These are phyloP conservation scores for Oenanthe sinensis DNA, from an alignment of 129 eudicot genomes.

Conservation along the genomic window DNA sequence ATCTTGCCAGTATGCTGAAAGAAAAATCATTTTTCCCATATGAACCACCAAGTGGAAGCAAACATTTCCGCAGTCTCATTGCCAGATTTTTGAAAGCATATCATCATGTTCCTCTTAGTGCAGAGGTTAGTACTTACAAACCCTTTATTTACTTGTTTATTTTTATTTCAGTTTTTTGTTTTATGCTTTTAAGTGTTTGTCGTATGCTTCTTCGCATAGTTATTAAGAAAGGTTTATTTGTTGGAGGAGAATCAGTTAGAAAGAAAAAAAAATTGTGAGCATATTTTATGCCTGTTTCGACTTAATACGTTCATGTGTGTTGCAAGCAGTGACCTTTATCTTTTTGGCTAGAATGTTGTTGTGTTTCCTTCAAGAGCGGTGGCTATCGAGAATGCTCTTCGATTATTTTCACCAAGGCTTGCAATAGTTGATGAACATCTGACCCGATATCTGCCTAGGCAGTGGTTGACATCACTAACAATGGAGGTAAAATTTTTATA, in stretches of 20 bases:
- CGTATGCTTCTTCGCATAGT: background rate
- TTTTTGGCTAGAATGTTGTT: conserved; percentile 60
- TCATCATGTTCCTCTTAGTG: conserved; percentile 75
- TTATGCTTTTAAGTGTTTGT: background rate
- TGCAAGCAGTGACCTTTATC: conserved; percentile 15
- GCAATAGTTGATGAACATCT: conserved; percentile 96
- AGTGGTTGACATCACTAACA: conserved; percentile 81
- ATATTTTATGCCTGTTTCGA: background rate
- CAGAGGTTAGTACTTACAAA: conserved; percentile 49
- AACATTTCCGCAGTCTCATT: conserved; percentile 72
- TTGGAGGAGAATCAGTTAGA: background rate
- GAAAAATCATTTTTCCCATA: conserved; percentile 58
- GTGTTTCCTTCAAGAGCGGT: conserved; percentile 95
- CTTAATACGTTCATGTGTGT: background rate
- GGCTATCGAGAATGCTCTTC: conserved; percentile 84
- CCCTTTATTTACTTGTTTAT: background rate
- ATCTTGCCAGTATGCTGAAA: conserved; percentile 77
- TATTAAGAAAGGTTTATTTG: background rate
- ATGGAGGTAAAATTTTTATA: conserved; percentile 53
- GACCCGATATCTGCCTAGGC: conserved; percentile 62
- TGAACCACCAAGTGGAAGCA: conserved; percentile 92
- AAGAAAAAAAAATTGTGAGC: background rate
- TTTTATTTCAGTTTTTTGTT: background rate
- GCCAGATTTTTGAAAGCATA: conserved; percentile 86
- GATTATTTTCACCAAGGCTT: conserved; percentile 80